A percentile compares a stretch with the other conserved stretches of the same genome.
Conservation (phyloP, 164 flowering plant species). For the Magnolia kwangsiensis region DNA sequence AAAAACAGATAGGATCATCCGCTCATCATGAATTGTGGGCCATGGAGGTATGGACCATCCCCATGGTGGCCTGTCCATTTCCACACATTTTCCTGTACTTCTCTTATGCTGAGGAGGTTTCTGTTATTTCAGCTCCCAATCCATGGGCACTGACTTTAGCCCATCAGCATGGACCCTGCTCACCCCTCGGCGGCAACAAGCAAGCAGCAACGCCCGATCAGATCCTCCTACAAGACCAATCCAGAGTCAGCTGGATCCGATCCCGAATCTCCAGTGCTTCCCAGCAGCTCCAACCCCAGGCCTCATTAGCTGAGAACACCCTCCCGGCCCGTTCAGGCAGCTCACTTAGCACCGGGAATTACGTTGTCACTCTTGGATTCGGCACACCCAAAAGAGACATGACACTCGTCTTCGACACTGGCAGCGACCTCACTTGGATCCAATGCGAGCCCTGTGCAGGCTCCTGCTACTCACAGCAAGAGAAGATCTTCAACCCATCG, state of each 20-base stretch:
- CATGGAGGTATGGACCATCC: too few relatives aligned
- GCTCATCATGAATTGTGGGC: too few relatives aligned
- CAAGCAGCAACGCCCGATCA: slow-evolving; percentile 19
- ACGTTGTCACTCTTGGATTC: slow-evolving; percentile 55
- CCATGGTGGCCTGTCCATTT: not conserved
- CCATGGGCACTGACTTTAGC: slow-evolving; percentile 22
- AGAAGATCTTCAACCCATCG: slow-evolving; percentile 35
- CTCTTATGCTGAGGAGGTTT: not conserved
- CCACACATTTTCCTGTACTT: not conserved
- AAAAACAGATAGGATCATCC: too few relatives aligned
- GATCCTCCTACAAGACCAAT: slow-evolving; percentile 39
- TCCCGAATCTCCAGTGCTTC: not conserved
- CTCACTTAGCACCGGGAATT: slow-evolving; percentile 45
- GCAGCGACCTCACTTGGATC: slow-evolving; percentile 10
- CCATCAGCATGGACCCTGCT: slow-evolving; percentile 54
- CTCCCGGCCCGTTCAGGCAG: slow-evolving; percentile 39
- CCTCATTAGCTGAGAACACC: not conserved
- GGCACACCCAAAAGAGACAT: slow-evolving; percentile 55
- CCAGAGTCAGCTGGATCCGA: slow-evolving; percentile 41
- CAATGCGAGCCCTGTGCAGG: slow-evolving; percentile 7
- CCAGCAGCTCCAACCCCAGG: slow-evolving; percentile 6
- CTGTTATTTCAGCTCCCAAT: not conserved
- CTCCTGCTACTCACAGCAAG: slow-evolving; percentile 1
- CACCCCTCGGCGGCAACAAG: slow-evolving; percentile 7
- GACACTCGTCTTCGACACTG: slow-evolving; percentile 4